Conservation (phyloP, 2,329 filamentous ascomycete species). For the Rhytidhysteron rufulum region DNA sequence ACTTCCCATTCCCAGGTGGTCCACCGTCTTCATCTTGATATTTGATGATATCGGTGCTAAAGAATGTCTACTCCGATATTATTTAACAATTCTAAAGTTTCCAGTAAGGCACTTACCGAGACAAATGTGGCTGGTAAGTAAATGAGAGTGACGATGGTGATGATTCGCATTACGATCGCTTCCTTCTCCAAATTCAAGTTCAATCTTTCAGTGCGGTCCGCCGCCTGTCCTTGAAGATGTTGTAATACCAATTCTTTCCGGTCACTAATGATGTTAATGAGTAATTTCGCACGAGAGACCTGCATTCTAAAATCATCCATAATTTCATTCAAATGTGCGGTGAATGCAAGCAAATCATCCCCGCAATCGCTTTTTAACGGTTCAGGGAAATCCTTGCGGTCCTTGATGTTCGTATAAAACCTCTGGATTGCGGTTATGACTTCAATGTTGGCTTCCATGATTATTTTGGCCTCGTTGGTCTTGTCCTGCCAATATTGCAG, state of each 20-base stretch:
- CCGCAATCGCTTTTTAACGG: constrained; percentile 6
- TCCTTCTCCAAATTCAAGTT: constrained; percentile 20
- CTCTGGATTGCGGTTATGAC: constrained; percentile 23
- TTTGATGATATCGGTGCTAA: constrained; percentile 38
- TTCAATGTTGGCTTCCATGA: constrained; percentile 37
- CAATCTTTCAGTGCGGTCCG: constrained; percentile 18
- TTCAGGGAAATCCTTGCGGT: constrained; percentile 14
- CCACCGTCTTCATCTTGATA: constrained; percentile 23
- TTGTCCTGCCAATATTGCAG: constrained; percentile 37
- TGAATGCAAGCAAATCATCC: constrained; percentile 13
- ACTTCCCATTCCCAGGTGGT: constrained; percentile 14
- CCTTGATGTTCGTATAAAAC: constrained; percentile 15
- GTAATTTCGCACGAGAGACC: constrained; percentile 28
- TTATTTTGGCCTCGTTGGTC: constrained; percentile 32
- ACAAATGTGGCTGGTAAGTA: constrained; percentile 26
- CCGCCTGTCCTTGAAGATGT: constrained; percentile 20
- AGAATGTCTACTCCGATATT: constrained; percentile 39
- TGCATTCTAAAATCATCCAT: constrained; percentile 36
- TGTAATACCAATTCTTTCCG: constrained; percentile 29
- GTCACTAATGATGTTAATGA: constrained; percentile 33
- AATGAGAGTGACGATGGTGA: constrained; percentile 20
- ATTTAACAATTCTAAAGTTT: neutral
- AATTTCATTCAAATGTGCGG: constrained; percentile 28
- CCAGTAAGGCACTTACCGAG: constrained; percentile 15
- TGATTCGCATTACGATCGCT: constrained; percentile 23